Evolutionary conservation across 129 eudicot species (phyloP).

Genomic region (Helianthus tuberosus): DNA sequence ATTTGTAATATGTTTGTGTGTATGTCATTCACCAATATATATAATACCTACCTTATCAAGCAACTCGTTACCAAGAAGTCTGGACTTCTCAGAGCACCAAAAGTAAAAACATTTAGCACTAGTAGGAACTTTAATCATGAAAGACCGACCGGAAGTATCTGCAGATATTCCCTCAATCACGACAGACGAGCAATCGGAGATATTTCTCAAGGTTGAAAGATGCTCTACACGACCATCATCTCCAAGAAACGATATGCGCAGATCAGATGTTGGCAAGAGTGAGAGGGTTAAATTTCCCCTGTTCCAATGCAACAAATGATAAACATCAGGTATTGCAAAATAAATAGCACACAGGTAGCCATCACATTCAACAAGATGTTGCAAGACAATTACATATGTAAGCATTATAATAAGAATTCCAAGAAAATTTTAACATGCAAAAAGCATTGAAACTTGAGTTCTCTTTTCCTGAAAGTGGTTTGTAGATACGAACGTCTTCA

Average conservation of each 20-base stretch:
- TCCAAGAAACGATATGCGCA: conserved; percentile 73
- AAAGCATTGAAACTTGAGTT: not conserved
- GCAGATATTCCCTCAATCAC: conserved; percentile 66
- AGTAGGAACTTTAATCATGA: conserved; percentile 45
- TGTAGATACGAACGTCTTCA: not conserved
- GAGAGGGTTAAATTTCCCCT: conserved; percentile 82
- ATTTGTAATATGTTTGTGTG: not conserved
- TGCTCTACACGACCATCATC: conserved; percentile 76
- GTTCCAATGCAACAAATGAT: conserved; percentile 32
- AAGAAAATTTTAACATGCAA: not conserved
- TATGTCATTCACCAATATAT: not conserved
- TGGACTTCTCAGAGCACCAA: conserved; percentile 95
- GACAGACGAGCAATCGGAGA: conserved; percentile 44
- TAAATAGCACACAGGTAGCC: not conserved
- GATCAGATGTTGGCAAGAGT: conserved; percentile 81
- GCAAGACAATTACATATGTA: not conserved
- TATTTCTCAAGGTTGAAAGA: conserved; percentile 55
- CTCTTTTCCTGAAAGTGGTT: not conserved
- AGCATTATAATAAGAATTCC: not conserved
- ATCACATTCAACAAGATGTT: not conserved
- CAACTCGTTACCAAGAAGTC: conserved; percentile 79
- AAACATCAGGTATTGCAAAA: conserved; percentile 22
- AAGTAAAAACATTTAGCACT: conserved; percentile 44
- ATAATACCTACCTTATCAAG: conserved; percentile 61
- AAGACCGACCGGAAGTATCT: conserved; percentile 85